These are phyloP conservation scores for Claviceps paspali DNA, from an alignment of 2,329 filamentous ascomycete species.

Conservation along the genomic window DNA sequence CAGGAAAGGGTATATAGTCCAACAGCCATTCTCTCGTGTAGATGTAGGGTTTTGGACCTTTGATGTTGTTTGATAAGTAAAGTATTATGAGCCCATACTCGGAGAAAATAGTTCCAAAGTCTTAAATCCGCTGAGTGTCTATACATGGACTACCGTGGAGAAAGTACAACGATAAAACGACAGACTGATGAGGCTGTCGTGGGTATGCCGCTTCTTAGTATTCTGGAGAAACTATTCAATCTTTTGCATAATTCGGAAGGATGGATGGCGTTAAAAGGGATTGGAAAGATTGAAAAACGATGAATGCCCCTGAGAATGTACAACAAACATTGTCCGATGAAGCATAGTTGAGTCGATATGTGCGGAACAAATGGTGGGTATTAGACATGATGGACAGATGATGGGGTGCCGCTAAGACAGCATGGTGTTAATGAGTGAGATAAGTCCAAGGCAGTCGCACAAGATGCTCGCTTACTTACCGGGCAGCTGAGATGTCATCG, in stretches of 20 bases:
- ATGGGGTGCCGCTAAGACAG: conserved; percentile 22
- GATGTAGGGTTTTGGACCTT: background rate
- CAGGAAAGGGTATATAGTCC: no score
- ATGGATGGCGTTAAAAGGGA: no score
- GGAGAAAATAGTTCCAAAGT: background rate
- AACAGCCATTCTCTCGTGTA: background rate
- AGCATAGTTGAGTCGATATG: background rate
- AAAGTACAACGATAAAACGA: background rate
- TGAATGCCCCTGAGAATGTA: background rate
- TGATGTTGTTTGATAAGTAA: background rate
- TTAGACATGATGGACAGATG: conserved; percentile 30
- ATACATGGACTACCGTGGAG: conserved; percentile 16
- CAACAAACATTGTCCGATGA: background rate
- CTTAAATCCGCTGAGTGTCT: conserved; percentile 15
- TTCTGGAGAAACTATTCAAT: no score
- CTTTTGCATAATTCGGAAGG: background rate
- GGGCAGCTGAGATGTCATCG: conserved; percentile 46
- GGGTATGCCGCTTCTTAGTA: background rate
- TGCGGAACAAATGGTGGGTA: conserved; percentile 3
- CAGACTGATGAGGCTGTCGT: background rate
- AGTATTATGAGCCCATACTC: background rate
- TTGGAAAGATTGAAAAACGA: background rate
- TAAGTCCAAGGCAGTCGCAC: background rate
- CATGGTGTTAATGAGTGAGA: conserved; percentile 1
- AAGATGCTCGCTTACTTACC: conserved; percentile 26